Percentiles rank a stretch among this genome's conserved stretches.
These are phyloP conservation scores for Fusarium pseudograminearum DNA, from an alignment of 2,329 filamentous ascomycete genomes.

Conservation along the genomic window DNA sequence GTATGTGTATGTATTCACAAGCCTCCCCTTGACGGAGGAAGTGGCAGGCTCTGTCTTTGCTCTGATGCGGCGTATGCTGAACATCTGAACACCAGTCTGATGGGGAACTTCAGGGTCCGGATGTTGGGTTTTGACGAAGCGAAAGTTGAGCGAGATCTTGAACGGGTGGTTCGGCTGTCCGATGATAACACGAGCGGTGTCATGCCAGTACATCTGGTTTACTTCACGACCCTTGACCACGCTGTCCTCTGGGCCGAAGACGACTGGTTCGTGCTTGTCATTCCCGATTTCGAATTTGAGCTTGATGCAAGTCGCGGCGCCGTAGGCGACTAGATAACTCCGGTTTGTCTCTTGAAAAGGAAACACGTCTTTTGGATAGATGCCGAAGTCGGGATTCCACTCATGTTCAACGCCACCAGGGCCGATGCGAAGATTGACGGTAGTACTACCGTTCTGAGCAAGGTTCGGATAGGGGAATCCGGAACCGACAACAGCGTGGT, in stretches of 20 bases:
- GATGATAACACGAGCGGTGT: constrained; percentile 38
- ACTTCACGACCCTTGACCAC: constrained; percentile 5
- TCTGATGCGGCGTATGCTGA: constrained; percentile 22
- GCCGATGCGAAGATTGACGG: constrained; percentile 20
- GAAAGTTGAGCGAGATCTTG: constrained; percentile 35
- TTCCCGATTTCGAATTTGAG: constrained; percentile 20
- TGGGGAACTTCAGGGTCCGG: neutral
- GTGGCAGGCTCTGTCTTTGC: neutral
- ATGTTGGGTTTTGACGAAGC: constrained; percentile 29
- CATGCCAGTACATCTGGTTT: constrained; percentile 10
- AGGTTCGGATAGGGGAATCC: neutral
- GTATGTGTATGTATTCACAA: constrained; percentile 17
- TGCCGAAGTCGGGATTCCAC: constrained; percentile 4
- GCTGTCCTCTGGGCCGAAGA: constrained; percentile 3
- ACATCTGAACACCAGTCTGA: constrained; percentile 19
- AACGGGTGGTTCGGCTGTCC: constrained; percentile 15
- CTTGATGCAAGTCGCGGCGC: constrained; percentile 24
- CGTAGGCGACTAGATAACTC: constrained; percentile 13
- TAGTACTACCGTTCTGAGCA: neutral
- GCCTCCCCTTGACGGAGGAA: constrained; percentile 2
- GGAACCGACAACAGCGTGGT: constrained; percentile 17
- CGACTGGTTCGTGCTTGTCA: neutral
- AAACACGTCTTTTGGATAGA: neutral
- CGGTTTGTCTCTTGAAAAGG: constrained; percentile 9
- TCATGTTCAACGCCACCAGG: constrained; percentile 11